Evolutionary conservation across 257 asterid genomes (phyloP).

Genomic region (Solanum stenotomum): DNA sequence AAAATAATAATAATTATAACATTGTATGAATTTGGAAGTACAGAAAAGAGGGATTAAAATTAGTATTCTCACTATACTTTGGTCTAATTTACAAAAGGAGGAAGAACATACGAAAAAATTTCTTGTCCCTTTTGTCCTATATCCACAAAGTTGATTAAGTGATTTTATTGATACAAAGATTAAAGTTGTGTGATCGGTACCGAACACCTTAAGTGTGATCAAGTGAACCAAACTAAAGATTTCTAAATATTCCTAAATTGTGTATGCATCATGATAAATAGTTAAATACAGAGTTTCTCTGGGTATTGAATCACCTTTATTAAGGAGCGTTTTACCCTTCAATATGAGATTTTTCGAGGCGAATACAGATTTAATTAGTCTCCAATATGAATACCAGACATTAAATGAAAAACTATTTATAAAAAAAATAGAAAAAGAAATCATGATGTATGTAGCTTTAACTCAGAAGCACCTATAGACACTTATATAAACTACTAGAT

Average conservation of each 20-base stretch:
- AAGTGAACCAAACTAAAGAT: neutral
- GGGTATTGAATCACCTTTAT: too few relatives aligned
- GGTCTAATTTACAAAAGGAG: neutral
- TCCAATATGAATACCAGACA: too few relatives aligned
- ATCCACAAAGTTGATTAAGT: neutral
- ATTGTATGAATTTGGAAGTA: neutral
- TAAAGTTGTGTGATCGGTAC: neutral
- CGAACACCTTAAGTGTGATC: neutral
- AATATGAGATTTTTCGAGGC: too few relatives aligned
- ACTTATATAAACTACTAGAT: too few relatives aligned
- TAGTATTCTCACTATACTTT: neutral
- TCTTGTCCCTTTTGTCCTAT: neutral
- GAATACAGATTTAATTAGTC: too few relatives aligned
- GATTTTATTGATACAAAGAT: too few relatives aligned
- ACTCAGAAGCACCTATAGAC: neutral
- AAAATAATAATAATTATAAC: neutral
- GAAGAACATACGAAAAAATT: neutral
- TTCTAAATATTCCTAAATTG: neutral
- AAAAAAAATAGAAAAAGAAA: too few relatives aligned
- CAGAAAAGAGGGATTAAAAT: neutral
- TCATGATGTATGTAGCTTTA: too few relatives aligned
- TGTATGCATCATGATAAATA: neutral
- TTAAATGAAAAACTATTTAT: too few relatives aligned
- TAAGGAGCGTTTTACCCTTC: too few relatives aligned
- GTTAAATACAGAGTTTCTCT: too few relatives aligned